Conservation (phyloP, 2,329 filamentous ascomycete genomes). For the Colletotrichum shisoi region DNA sequence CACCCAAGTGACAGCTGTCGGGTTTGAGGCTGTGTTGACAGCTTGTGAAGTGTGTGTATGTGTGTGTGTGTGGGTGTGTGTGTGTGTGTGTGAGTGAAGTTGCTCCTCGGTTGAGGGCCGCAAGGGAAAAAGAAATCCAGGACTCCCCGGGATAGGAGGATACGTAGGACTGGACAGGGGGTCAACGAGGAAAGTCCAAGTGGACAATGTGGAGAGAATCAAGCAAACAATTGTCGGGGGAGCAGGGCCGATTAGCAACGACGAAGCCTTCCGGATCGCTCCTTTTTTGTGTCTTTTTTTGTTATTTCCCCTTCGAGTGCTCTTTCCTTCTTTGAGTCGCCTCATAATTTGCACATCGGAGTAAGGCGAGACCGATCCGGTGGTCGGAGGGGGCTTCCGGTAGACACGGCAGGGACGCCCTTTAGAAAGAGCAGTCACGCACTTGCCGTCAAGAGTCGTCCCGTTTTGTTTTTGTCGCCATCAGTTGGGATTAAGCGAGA, state of each 20-base stretch:
- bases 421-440: constrained; percentile 30
- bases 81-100: background rate
- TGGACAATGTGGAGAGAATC: constrained; percentile 29
- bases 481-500: background rate
- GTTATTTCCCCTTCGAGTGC: background rate
- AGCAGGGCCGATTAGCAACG: constrained; percentile 29
- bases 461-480: constrained; percentile 11
- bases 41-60: background rate
- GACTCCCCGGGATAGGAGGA: background rate
- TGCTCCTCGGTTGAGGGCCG: background rate
- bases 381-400: constrained; percentile 26
- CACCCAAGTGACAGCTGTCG: constrained; percentile 2
- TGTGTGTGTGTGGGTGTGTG: background rate
- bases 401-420: constrained; percentile 6
- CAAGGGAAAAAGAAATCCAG: background rate
- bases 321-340: constrained; percentile 13
- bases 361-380: constrained; percentile 21
- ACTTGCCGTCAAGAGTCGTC: background rate
- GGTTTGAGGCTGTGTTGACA: constrained; percentile 6
- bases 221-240: constrained; percentile 18
- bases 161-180: constrained; percentile 1
- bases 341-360: constrained; percentile 7
- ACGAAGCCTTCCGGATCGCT: constrained; percentile 11
- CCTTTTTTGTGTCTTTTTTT: background rate
- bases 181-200: constrained; percentile 5